Conservation (phyloP, 129 eudicot genomes). For the Tagetes erecta region DNA sequence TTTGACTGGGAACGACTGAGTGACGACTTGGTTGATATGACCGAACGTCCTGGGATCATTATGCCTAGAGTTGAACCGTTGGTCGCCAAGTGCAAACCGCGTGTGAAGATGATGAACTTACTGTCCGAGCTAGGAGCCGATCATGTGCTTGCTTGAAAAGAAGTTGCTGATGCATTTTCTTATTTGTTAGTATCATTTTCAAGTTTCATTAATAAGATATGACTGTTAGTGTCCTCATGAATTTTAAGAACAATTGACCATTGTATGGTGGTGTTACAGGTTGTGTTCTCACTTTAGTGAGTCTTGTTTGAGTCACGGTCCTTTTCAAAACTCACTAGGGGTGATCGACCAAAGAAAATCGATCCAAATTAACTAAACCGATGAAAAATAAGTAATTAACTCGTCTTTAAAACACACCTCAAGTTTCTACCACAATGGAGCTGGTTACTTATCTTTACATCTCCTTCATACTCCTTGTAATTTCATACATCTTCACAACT, state of each 20-base stretch:
- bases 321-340: too few species aligned
- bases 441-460: neutral
- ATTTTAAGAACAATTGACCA: too few species aligned
- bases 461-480: neutral
- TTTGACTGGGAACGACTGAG: slow-evolving; percentile 47
- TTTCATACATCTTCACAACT: neutral
- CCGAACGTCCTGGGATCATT: slow-evolving; percentile 36
- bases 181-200: neutral
- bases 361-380: too few species aligned
- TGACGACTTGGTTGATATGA: slow-evolving; percentile 49
- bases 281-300: too few species aligned
- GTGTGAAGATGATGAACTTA: slow-evolving; percentile 32
- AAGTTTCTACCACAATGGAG: neutral
- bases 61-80: slow-evolving; percentile 41
- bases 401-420: too few species aligned
- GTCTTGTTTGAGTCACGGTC: too few species aligned
- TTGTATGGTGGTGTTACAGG: too few species aligned
- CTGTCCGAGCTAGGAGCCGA: slow-evolving; percentile 22
- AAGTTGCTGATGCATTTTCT: neutral
- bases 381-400: too few species aligned
- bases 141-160: neutral
- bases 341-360: too few species aligned
- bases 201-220: neutral
- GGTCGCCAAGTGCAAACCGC: slow-evolving; percentile 40
- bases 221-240: too few species aligned